Conservation (phyloP, 306 rosid genomes). For the Leucaena leucocephala region DNA sequence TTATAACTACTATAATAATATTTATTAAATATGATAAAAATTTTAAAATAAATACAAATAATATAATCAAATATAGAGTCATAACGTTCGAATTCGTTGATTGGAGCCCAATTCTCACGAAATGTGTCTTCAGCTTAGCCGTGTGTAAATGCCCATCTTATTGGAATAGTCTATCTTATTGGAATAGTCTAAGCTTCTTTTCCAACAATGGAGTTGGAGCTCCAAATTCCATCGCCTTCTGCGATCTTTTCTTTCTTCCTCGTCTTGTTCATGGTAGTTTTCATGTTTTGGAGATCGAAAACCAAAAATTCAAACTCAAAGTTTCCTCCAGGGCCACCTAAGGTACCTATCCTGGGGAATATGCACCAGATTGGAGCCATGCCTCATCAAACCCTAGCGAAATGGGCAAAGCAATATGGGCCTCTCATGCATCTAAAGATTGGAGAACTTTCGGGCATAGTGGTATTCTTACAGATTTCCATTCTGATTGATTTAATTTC, state of each 20-base stretch:
- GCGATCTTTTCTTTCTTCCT: conserved; percentile 14
- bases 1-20: too few species aligned
- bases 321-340: conserved; percentile 38
- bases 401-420: conserved; percentile 29
- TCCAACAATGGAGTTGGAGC: conserved; percentile 9
- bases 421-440: conserved; percentile 37
- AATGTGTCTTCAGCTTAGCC: too few species aligned
- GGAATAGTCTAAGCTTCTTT: neutral
- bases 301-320: conserved; percentile 8
- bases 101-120: too few species aligned
- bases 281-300: conserved; percentile 25
- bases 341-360: conserved; percentile 34
- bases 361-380: conserved; percentile 33
- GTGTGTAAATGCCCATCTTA: neutral
- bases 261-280: conserved; percentile 11
- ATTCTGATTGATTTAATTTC: neutral
- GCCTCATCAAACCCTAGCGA: conserved; percentile 17
- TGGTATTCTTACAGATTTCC: conserved; percentile 10
- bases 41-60: too few species aligned
- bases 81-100: too few species aligned
- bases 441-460: conserved; percentile 31
- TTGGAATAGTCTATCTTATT: neutral
- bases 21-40: too few species aligned
- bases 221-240: neutral
- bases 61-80: too few species aligned